Percentiles rank a stretch among this genome's conserved stretches.
Conservation (phyloP, 164 flowering plant genomes). For the Sedum album region DNA sequence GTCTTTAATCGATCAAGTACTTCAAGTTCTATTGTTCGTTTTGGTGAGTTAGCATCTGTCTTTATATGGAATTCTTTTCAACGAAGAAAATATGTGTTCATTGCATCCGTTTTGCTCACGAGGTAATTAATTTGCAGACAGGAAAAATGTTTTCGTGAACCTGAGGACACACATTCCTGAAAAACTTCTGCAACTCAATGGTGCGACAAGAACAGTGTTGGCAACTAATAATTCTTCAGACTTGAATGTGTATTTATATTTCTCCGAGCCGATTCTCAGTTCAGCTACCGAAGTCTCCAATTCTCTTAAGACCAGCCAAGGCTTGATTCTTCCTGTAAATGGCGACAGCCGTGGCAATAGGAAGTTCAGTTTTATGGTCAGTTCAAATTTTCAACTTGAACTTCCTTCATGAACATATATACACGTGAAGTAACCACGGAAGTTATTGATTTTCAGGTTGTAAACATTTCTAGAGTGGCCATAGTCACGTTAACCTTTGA, state of each 20-base stretch:
- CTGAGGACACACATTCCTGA: conserved; percentile 59
- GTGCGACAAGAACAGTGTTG: conserved; percentile 59
- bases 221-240: conserved; percentile 57
- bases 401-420: neutral
- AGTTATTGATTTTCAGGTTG: conserved; percentile 34
- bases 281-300: conserved; percentile 55
- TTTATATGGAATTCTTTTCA: neutral
- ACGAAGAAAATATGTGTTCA: neutral
- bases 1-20: conserved; percentile 47
- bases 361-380: conserved; percentile 73
- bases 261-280: conserved; percentile 70
- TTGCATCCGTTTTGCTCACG: neutral
- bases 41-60: conserved; percentile 42
- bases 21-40: conserved; percentile 58
- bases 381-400: conserved; percentile 10
- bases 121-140: conserved; percentile 35
- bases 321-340: conserved; percentile 44
- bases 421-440: no score
- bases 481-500: conserved; percentile 48
- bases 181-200: conserved; percentile 50
- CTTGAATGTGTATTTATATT: conserved; percentile 62
- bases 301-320: conserved; percentile 51
- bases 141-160: conserved; percentile 59
- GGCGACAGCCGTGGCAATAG: conserved; percentile 50
- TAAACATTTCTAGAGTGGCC: conserved; percentile 36